Base-by-base conservation (phyloP, 1,139 yeast species). In the Geotrichum reessii region DNA sequence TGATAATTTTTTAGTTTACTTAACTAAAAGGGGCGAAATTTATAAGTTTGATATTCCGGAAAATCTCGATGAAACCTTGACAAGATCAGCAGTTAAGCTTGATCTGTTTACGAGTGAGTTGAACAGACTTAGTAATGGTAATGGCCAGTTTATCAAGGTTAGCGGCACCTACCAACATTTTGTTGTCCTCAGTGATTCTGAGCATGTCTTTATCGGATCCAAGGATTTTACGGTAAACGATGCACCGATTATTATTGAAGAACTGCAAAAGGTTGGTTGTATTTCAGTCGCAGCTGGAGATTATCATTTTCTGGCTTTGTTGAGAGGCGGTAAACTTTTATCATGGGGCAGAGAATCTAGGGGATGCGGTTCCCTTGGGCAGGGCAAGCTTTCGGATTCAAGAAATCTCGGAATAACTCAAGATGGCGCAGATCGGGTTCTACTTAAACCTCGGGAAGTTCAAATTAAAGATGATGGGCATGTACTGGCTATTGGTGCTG, bases 311-410 rank as follows among this genome's bases (percentile, higher is more conserved):
- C 67, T 87, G 57, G 95, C 90, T 0, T 72, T 87, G 11, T 77
- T 85, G 1, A 75, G 76, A 52, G 76, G 78, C 14, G 95, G 95
- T 0, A 76, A 79, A 2, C 63, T 86, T n/a, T 75, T 80, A 56
- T 74, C 85, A 4, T 87, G 95, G 93, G 95, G 95, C 0, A 60
- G 76, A 3, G 93, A 87, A 65, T 78, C 85, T 14, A 73, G 75
- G 47, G 65, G 69, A 6, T 84, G 90, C 70, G 95, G 95, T 1
- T 84, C 89, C 66, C 71, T 87, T 40, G 95, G 95, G 0, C 66
- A 86, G 5, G 93, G 93, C 0, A 60, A 68, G 17, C 67, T 73
- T n/a, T 73, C 71, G 1, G 63, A 67, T 4, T 37, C 44, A 2
- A n/a, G 3, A n/a, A 14, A 37, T n/a, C 44, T 17, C 6, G 44